Percentiles rank a stretch among this genome's conserved stretches.
Conservation (phyloP, 2,329 filamentous ascomycete genomes). For the Colletotrichum sojae region DNA sequence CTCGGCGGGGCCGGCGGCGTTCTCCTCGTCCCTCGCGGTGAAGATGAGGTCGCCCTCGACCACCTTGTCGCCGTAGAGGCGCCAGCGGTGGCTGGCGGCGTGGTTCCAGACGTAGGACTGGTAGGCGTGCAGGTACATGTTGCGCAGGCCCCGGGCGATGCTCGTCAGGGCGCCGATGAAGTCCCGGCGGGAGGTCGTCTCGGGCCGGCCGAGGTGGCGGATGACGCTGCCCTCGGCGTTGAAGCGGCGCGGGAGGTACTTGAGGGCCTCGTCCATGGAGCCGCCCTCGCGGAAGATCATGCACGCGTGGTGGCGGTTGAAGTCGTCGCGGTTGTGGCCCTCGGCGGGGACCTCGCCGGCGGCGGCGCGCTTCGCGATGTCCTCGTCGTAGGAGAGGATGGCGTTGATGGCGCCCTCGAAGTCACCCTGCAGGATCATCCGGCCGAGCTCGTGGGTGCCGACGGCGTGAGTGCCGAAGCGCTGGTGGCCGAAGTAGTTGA, state of each 20-base stretch:
- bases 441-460: constrained; percentile 88
- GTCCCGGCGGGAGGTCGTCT: constrained; percentile 69
- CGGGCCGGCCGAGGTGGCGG: constrained; percentile 73
- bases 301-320: constrained; percentile 83
- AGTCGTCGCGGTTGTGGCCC: constrained; percentile 80
- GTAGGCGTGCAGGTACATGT: constrained; percentile 98
- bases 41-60: constrained; percentile 90
- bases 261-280: constrained; percentile 72
- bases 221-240: constrained; percentile 85
- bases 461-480: constrained; percentile 91
- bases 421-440: constrained; percentile 85
- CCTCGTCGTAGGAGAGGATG: constrained; percentile 80
- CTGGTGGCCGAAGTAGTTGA: constrained; percentile 99
- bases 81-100: constrained; percentile 85
- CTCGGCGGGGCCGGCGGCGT: constrained; percentile 67
- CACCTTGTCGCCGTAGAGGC: constrained; percentile 78
- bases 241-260: constrained; percentile 83
- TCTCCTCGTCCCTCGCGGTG: constrained; percentile 63
- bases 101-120: constrained; percentile 96
- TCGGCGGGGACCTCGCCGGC: constrained; percentile 53
- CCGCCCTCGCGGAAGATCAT: constrained; percentile 76
- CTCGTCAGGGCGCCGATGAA: constrained; percentile 84
- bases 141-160: constrained; percentile 85
- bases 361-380: constrained; percentile 65
- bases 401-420: constrained; percentile 84